phyloP scores from a whole-genome alignment of 768 basidiomycete genomes.

The Xerocomus potaroensis region DNA sequence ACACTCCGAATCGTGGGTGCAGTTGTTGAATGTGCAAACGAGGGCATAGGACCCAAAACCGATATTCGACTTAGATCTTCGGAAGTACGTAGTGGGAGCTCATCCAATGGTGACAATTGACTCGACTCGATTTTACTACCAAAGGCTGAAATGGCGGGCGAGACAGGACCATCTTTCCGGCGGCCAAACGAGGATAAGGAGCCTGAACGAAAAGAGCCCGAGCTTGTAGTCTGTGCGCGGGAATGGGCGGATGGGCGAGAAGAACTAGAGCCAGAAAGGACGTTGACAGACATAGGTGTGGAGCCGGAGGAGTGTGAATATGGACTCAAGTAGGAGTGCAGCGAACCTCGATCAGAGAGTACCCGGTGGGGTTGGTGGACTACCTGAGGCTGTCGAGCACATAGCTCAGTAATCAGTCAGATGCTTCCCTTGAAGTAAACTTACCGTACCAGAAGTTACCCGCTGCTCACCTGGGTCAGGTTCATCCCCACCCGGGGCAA shows the following conservation, averaged over 20 bases:
- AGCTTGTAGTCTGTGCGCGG: conserved; percentile 31
- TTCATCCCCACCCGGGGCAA: conserved; percentile 12
- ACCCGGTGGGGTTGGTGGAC: conserved; percentile 39
- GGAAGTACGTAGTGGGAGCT: conserved; percentile 11
- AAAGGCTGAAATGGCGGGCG: conserved; percentile 51
- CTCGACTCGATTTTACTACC: conserved; percentile 27
- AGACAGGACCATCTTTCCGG: conserved; percentile 32
- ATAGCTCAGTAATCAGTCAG: conserved; percentile 11
- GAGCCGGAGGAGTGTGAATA: conserved; percentile 48
- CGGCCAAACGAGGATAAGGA: conserved; percentile 57
- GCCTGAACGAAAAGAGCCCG: conserved; percentile 41
- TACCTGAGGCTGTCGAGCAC: conserved; percentile 38
- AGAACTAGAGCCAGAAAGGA: conserved; percentile 49
- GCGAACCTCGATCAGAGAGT: conserved; percentile 59
- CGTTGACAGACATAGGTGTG: conserved; percentile 43
- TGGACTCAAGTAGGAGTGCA: conserved; percentile 58
- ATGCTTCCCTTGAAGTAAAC: conserved; percentile 23
- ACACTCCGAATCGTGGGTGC: conserved; percentile 31
- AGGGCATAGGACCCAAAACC: conserved; percentile 32
- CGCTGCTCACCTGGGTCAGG: conserved; percentile 35
- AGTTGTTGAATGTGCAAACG: conserved; percentile 25
- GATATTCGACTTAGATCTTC: conserved; percentile 24
- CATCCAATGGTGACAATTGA: conserved; percentile 22
- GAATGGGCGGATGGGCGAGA: conserved; percentile 51
- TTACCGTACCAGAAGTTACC: conserved; percentile 62